Base-by-base conservation (phyloP, 352 stramenopile species). In the Phytophthora tentaculata region DNA sequence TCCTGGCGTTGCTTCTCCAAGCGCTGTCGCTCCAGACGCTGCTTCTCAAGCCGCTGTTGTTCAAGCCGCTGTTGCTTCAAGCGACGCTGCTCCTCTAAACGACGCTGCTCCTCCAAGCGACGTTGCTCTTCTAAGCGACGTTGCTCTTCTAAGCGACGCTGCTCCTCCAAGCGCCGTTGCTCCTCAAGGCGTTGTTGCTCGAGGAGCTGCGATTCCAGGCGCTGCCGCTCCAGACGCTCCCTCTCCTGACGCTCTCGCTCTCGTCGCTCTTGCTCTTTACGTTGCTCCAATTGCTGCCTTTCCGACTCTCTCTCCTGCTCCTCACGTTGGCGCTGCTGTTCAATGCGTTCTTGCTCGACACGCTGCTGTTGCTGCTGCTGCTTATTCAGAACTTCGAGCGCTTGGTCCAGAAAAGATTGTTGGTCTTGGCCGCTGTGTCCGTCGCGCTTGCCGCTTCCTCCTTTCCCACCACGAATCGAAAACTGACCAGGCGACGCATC, bases 331-430 rank as follows among this genome's bases (percentile, higher is more conserved):
- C 51, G 58, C 2, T 77, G 67, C 26, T 79, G 58, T 10, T 64
- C 56, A 28, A 71, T 24, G 29, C 51, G 65, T 19, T 68, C 53
- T 16, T 56, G 56, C n/a, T 77, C 64, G n/a, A 77, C 63, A 48
- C 65, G 67, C 12, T 74, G 76, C 43, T 82, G 73, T 29, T 76
- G 60, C 44, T 75, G 61, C 26, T 76, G 70, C 55, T 81, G 77
- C 39, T 81, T 79, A 37, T 73, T 85, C 24, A 83, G 41, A 28
- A 74, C 70, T 65, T 84, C 78, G 9, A 86, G 63, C 5, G 75
- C 76, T 68, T 84, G 74, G 47, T 83, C 71, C 19, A 83, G 64
- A 44, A 85, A 80, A 12, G 69, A 77, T 26, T 79, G 69, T 24
- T 79, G 69, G 7, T 58, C 44, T 62, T 63, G 65, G 8, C 19